Evolutionary conservation across 176 grass and related monocot species (phyloP), one percentile per base, ranked within the genome.

Genomic region (Melocanna baccifera): DNA sequence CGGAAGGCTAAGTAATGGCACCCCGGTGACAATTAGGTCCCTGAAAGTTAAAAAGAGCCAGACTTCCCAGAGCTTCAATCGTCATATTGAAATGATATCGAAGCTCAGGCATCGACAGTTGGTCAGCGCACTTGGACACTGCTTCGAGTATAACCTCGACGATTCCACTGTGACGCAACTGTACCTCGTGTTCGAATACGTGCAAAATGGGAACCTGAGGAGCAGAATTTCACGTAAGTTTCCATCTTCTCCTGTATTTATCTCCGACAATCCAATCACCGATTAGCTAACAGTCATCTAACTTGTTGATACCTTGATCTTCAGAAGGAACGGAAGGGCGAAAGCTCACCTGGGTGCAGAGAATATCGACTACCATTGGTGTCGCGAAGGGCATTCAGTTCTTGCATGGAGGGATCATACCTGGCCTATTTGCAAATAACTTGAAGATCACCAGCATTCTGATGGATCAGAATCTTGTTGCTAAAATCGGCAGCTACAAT

Each of bases 311-410:
- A 19, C 18, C 29, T 64, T 61, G 41, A 0, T 76, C 34, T 77
- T 76, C 87, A 97, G 95, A 98, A 75, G 88, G 89, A 56, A 77
- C 83, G 26, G 87, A 95, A 73, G 89, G 91, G 19, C 83, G 90
- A 50, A 98, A 81, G 67, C 84, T 98, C 28, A 63, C 77, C 3
- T 98, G 91, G 92, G 81, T 86, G 34, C 92, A 93, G 84, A 98
- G 92, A 77, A 94, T 91, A n/a, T 80, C 75, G 57, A 66, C 91
- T 22, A 73, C 79, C 4, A 94, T 93, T 45, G 89, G 89, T 8
- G 83, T 95, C 61, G 92, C 95, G 13, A 98, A 90, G 80, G 95
- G 95, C 76, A 91, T 98, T 14, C 92, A 95, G 83, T 94, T 97
- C 76, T 89, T 97, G 82, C 95, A 97, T 79, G 92, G 77, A 48